A percentile compares a stretch with the other conserved stretches of the same genome.
These are phyloP conservation scores for Luffa aegyptiaca DNA, from an alignment of 306 rosid species.

Conservation along the genomic window DNA sequence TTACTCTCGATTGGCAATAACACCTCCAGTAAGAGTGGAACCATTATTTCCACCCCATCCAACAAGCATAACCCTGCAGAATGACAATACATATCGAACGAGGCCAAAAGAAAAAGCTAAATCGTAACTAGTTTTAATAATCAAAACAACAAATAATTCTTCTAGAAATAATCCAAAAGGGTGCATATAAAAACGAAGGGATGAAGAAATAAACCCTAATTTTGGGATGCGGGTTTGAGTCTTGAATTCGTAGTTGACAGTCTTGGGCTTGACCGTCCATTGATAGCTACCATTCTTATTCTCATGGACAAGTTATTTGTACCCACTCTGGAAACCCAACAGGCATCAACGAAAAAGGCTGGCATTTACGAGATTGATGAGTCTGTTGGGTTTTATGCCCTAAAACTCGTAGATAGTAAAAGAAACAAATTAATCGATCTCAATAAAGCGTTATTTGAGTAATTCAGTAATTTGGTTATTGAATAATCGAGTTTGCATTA, in stretches of 20 bases:
- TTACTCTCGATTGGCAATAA: slow-evolving; percentile 86
- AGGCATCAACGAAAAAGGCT: no score
- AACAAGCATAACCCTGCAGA: slow-evolving; percentile 85
- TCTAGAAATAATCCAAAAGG: neutral
- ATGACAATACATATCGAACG: neutral
- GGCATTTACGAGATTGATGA: no score
- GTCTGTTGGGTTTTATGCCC: no score
- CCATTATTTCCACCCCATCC: slow-evolving; percentile 99
- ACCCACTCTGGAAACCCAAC: no score
- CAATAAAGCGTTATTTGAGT: no score
- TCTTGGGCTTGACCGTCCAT: slow-evolving; percentile 85
- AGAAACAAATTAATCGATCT: no score
- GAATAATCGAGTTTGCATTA: no score
- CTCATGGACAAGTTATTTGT: slow-evolving; percentile 80
- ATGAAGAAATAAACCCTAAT: slow-evolving; percentile 45
- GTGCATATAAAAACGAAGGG: neutral
- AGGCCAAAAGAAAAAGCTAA: neutral
- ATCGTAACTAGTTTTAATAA: no score
- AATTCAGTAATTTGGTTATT: no score
- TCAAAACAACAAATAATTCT: neutral
- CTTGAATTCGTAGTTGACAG: slow-evolving; percentile 70
- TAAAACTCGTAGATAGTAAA: no score
- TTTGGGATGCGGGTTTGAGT: slow-evolving; percentile 67
- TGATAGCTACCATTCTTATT: slow-evolving; percentile 66
- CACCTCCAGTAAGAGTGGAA: slow-evolving; percentile 80